Base-by-base conservation (phyloP, 345 rosid genomes). In the Pugionium cornutum region DNA sequence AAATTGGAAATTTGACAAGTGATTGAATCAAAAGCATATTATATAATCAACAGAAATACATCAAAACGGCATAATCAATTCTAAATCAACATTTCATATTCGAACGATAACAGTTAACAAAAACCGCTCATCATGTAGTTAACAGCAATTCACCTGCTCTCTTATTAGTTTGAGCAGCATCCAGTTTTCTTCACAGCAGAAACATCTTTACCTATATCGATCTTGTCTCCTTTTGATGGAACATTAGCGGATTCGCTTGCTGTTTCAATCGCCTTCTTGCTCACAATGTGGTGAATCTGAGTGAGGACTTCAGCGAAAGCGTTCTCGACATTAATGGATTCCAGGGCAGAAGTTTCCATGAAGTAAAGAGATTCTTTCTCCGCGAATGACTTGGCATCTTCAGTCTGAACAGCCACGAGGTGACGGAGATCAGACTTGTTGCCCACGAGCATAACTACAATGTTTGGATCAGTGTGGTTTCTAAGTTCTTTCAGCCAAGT, bases 341-440 rank as follows among this genome's bases (percentile, higher is more conserved):
- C 86, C 2, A 82, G 75, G 36, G 86, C 86, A 1, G 85, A 82
- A 1, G 85, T 82, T 62, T 82, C 85, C 81, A 82, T 82, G 70
- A 82, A 82, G 78, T 68, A 82, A 4, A 77, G 79, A 11, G 77
- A 77, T 43, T 76, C 86, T 58, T 59, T 77, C 76, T 82, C 86
- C 0, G 86, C 84, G 11, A 82, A 82, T 1, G 82, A 68, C 39
- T 73, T 77, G 0, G 78, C 82, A 44, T 80, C 84, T 47, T 82
- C 84, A 0, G 84, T 76, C 43, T 80, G 78, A 10, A 82, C 86
- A 41, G 83, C 85, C 44, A 78, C 80, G 26, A 82, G 70, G 33
- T 82, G 85, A 7, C 85, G 85, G 7, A 81, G 76, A 52, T 81
- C 84, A 32, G 84, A 75, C 73, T 81, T 81, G 80, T 81, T 81